A percentile compares a stretch with the other conserved stretches of the same genome.
Evolutionary conservation across 2,329 filamentous ascomycete genomes (phyloP).

Genomic region (Setomelanomma holmii): DNA sequence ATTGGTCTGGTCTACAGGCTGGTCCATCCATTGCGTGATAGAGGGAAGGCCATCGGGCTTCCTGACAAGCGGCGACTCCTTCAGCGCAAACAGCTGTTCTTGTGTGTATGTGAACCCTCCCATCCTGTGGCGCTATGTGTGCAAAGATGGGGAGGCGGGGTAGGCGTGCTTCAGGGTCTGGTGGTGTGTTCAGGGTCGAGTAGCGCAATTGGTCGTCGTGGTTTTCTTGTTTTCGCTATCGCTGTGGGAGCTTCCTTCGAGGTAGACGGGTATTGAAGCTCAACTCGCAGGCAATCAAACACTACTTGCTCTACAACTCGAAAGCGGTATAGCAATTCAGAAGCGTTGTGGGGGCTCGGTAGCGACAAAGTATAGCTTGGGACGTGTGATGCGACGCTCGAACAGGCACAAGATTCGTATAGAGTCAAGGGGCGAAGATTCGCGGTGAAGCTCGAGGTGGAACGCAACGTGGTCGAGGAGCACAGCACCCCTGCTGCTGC

Average conservation of each 20-base stretch:
- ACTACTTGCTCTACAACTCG: slow-evolving; percentile 11
- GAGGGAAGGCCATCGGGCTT: slow-evolving; percentile 83
- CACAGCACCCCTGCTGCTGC: slow-evolving; percentile 28
- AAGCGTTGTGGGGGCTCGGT: background rate
- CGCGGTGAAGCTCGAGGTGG: slow-evolving; percentile 27
- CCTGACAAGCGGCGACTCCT: slow-evolving; percentile 80
- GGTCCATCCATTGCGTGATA: slow-evolving; percentile 97
- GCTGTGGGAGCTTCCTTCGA: slow-evolving; percentile 18
- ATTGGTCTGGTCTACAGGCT: slow-evolving; percentile 35
- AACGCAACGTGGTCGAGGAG: slow-evolving; percentile 33
- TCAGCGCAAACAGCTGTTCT: slow-evolving; percentile 77
- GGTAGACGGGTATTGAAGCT: slow-evolving; percentile 24
- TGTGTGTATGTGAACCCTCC: slow-evolving; percentile 66
- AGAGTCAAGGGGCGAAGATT: background rate
- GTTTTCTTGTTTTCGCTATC: background rate
- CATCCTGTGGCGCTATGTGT: slow-evolving; percentile 28
- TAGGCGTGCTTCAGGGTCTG: slow-evolving; percentile 9
- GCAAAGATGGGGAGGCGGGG: slow-evolving; percentile 21
- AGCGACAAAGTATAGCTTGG: background rate
- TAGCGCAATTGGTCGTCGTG: background rate
- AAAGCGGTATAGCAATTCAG: slow-evolving; percentile 1
- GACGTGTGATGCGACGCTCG: background rate
- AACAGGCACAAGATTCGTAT: background rate
- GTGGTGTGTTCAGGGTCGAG: slow-evolving; percentile 3
- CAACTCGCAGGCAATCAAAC: slow-evolving; percentile 24